Conservation (phyloP, 805 yeast species). For the Candida insectorum region DNA sequence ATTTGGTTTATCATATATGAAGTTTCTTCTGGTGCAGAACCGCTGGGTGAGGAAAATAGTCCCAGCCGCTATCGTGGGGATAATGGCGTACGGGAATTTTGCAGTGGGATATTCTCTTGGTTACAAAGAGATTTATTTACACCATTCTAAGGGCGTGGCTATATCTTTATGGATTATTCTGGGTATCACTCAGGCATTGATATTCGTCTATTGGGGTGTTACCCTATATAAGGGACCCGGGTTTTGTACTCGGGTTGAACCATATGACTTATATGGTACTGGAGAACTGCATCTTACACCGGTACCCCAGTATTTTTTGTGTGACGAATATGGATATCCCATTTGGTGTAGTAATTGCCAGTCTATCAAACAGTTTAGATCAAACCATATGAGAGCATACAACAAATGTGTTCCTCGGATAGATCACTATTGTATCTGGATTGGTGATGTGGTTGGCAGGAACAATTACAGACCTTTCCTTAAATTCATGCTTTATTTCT, state of each 20-base stretch:
- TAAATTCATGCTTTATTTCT: constrained; percentile 43
- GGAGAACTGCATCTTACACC: constrained; percentile 18
- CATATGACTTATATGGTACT: constrained; percentile 27
- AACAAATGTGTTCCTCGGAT: constrained; percentile 64
- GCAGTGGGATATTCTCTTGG: constrained; percentile 44
- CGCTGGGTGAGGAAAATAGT: constrained; percentile 16
- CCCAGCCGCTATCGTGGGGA: constrained; percentile 25
- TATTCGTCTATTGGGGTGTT: constrained; percentile 41
- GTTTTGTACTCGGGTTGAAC: constrained; percentile 28
- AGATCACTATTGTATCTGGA: constrained; percentile 83
- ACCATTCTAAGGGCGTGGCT: constrained; percentile 30
- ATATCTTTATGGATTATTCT: constrained; percentile 33
- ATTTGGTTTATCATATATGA: too few species aligned
- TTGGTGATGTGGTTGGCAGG: constrained; percentile 71
- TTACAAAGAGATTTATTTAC: constrained; percentile 30
- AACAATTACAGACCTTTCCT: constrained; percentile 60
- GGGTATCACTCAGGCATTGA: constrained; percentile 18
- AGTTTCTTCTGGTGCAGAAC: too few species aligned
- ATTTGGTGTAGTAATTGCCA: constrained; percentile 69
- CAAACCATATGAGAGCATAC: constrained; percentile 63
- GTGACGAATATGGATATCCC: constrained; percentile 75
- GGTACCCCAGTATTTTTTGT: constrained; percentile 59
- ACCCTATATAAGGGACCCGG: constrained; percentile 61
- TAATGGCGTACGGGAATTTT: constrained; percentile 42
- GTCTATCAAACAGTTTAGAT: constrained; percentile 60